phyloP scores from a whole-genome alignment of 164 flowering plant species.

The Vitis rotundifolia region DNA sequence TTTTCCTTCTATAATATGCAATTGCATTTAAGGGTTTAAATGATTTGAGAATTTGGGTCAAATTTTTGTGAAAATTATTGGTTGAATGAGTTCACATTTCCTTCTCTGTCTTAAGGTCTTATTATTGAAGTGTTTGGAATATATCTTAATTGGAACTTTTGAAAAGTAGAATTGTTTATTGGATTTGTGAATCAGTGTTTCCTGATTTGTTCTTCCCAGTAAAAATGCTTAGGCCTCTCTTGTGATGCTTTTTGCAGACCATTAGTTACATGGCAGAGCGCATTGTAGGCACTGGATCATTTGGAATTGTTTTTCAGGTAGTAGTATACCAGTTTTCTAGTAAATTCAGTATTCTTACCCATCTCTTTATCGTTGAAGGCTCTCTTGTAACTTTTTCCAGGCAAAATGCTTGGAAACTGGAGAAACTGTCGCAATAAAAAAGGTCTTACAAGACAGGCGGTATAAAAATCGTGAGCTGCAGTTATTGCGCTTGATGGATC shows the following conservation, averaged over 20 bases:
- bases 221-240: slow-evolving; percentile 7
- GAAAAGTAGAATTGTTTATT: neutral
- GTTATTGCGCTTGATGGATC: slow-evolving; percentile 91
- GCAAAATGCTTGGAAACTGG: slow-evolving; percentile 96
- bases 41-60: neutral
- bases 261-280: slow-evolving; percentile 98
- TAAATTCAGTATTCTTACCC: neutral
- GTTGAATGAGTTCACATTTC: neutral
- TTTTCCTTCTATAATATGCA: neutral
- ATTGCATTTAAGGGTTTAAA: too few relatives aligned
- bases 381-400: slow-evolving; percentile 27
- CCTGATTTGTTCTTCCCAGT: neutral
- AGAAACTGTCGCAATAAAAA: slow-evolving; percentile 90
- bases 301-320: slow-evolving; percentile 95
- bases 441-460: slow-evolving; percentile 90
- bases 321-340: neutral
- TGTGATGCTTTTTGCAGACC: slow-evolving; percentile 56
- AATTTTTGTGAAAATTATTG: neutral
- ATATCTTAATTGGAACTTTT: neutral
- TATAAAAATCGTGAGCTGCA: slow-evolving; percentile 95
- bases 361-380: neutral
- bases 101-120: too few relatives aligned
- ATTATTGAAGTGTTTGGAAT: neutral
- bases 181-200: neutral
- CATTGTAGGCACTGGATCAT: slow-evolving; percentile 93